Evolutionary conservation across 2,329 filamentous ascomycete species (phyloP), one percentile per base, ranked within the genome.

Genomic region (Myrmaecium sp.): DNA sequence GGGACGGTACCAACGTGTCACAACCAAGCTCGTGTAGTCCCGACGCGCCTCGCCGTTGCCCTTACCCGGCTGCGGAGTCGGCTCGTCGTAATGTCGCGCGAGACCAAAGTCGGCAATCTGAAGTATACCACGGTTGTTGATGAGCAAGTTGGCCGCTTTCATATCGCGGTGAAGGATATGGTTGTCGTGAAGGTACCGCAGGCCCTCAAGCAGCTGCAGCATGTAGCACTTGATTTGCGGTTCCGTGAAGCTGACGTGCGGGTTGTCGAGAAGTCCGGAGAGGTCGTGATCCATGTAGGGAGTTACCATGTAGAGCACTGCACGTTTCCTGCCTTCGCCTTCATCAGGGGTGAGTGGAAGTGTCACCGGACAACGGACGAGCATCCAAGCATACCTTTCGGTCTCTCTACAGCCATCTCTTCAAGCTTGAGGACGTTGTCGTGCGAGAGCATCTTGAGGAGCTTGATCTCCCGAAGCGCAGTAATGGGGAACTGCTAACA

Each of bases 201-300:
- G 62, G 3, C 89, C 89, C 44, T 93, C 76, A 26, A 98, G 68
- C 16, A 98, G 65, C 51, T 98, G 89, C 32, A 89, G 60, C 69
- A 98, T 74, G 54, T 98, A 98, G 58, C 89, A 98, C 53, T 98
- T 98, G 53, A 95, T 92, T 49, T 95, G 84, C 4, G 81, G 67
- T 44, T 84, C 75, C 25, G 77, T 79, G 43, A 98, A 86, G 21
- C 69, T 68, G 20, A 98, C 84, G 5, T 75, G 73, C 6, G 86
- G 86, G 42, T 98, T 98, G 51, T 95, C 89, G 42, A 98, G 72
- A 16, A 98, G 69, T 23, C 89, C 89, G 6, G 86, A 92, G n/a
- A 98, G 66, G 54, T 98, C 89, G 55, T 98, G 89, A 42, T 95
- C 84, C 83, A 95, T 94, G 52, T 98, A 98, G 5, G 86, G 89